These are phyloP conservation scores for Heritiera littoralis DNA, from an alignment of 345 rosid genomes.

Conservation along the genomic window DNA sequence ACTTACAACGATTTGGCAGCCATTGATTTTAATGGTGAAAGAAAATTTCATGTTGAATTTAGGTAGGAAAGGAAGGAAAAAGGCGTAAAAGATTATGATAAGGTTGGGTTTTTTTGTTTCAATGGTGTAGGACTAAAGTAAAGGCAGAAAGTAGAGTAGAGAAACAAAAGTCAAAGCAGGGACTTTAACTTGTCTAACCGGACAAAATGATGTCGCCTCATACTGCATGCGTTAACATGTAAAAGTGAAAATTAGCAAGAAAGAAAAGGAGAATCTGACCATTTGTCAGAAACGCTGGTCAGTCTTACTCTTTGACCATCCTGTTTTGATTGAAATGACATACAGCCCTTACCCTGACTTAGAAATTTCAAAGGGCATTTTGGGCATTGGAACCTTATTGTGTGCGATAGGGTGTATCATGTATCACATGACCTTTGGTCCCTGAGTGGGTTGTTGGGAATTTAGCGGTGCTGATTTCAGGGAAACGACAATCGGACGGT, in stretches of 20 bases:
- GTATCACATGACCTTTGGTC: neutral
- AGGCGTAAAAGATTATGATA: neutral
- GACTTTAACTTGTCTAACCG: slow-evolving; percentile 28
- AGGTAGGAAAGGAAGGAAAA: neutral
- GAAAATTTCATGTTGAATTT: too few species aligned
- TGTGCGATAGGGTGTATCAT: too few species aligned
- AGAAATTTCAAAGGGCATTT: neutral
- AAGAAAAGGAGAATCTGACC: neutral
- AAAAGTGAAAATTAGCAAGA: neutral
- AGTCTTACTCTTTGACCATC: slow-evolving; percentile 30
- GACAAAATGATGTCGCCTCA: slow-evolving; percentile 34
- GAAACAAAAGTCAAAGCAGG: slow-evolving; percentile 34
- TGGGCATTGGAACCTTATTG: neutral
- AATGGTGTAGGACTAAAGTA: slow-evolving; percentile 31
- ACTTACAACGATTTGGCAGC: too few species aligned
- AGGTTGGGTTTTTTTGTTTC: neutral
- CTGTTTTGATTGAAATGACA: neutral
- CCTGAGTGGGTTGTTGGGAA: slow-evolving; percentile 24
- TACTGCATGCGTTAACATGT: slow-evolving; percentile 33
- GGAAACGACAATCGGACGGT: slow-evolving; percentile 28
- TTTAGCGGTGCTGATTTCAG: slow-evolving; percentile 38
- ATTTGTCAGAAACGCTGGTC: slow-evolving; percentile 30
- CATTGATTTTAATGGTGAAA: too few species aligned
- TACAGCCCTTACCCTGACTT: neutral
- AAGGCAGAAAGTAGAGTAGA: slow-evolving; percentile 16